Evolutionary conservation across 2,329 filamentous ascomycete species (phyloP).

Genomic region (Botrytis hyacinthi): DNA sequence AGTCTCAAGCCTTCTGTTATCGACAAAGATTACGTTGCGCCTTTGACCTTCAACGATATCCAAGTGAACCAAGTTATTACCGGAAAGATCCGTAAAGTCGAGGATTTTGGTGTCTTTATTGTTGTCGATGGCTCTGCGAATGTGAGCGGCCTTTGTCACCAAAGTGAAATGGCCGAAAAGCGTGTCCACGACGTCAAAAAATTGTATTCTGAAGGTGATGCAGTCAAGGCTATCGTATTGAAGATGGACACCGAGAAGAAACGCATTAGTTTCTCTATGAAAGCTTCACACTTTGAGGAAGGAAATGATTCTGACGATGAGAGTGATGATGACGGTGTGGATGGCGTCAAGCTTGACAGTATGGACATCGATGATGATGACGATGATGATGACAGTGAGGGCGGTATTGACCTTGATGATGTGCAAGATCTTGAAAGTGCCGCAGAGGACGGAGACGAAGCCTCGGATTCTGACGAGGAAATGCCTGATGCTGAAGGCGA

Average conservation of each 20-base stretch:
- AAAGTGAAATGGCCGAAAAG: conserved; percentile 86
- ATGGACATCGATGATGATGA: conserved; percentile 48
- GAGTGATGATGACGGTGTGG: conserved; percentile 47
- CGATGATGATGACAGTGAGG: conserved; percentile 43
- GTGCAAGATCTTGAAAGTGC: conserved; percentile 45
- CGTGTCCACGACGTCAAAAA: conserved; percentile 80
- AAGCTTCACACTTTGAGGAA: conserved; percentile 83
- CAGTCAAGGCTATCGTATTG: conserved; percentile 88
- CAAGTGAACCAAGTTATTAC: conserved; percentile 78
- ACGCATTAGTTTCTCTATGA: conserved; percentile 85
- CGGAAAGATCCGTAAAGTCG: conserved; percentile 88
- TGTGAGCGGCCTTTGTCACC: conserved; percentile 89
- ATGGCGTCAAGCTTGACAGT: conserved; percentile 44
- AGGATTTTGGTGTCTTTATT: conserved; percentile 94
- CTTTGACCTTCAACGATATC: conserved; percentile 72
- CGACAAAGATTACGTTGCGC: conserved; percentile 73
- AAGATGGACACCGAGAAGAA: conserved; percentile 72
- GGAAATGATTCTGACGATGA: conserved; percentile 50
- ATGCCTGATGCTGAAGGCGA: conserved; percentile 35
- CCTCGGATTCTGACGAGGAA: conserved; percentile 38
- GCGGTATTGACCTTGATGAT: conserved; percentile 35
- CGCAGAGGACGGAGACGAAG: conserved; percentile 32
- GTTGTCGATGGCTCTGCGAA: conserved; percentile 83
- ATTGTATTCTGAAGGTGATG: conserved; percentile 84
- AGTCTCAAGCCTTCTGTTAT: conserved; percentile 83